Percentiles rank a stretch among this genome's conserved stretches.
Conservation (phyloP, 2,329 filamentous ascomycete species). For the Tolypocladium pustulatum region DNA sequence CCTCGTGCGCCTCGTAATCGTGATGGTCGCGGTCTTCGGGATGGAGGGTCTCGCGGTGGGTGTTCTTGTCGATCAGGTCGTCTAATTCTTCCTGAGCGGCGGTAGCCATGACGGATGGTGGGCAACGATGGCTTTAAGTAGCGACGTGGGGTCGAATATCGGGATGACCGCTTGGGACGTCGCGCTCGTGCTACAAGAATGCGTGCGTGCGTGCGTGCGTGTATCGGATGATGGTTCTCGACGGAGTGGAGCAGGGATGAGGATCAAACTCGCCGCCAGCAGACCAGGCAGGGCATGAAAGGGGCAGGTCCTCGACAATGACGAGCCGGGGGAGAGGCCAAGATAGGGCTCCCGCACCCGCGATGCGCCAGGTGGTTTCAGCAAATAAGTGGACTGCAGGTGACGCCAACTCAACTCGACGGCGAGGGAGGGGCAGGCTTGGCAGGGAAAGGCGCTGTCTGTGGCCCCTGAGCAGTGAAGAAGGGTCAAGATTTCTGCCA, state of each 20-base stretch:
- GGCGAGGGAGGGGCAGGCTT: background rate
- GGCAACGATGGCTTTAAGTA: background rate
- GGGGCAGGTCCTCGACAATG: background rate
- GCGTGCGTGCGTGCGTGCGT: background rate
- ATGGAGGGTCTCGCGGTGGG: slow-evolving; percentile 33
- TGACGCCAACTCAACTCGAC: background rate
- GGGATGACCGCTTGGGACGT: background rate
- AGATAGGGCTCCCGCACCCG: background rate
- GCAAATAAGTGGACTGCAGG: background rate
- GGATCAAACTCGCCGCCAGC: background rate
- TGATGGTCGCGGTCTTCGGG: slow-evolving; percentile 48
- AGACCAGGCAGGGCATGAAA: slow-evolving; percentile 4
- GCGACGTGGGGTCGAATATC: background rate
- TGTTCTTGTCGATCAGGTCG: slow-evolving; percentile 48
- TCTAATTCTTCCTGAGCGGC: slow-evolving; percentile 59
- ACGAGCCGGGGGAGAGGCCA: background rate
- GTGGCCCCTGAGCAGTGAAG: background rate
- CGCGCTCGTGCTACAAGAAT: background rate
- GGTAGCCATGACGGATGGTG: slow-evolving; percentile 41
- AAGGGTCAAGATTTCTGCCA: background rate
- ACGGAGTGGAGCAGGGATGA: slow-evolving; percentile 9
- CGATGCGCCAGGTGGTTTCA: background rate
- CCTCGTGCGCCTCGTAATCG: slow-evolving; percentile 38
- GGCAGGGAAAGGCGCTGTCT: background rate
- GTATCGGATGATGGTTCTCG: slow-evolving; percentile 1